These are phyloP conservation scores for Mycena olivaceomarginata DNA, from an alignment of 768 basidiomycete species.

Conservation along the genomic window DNA sequence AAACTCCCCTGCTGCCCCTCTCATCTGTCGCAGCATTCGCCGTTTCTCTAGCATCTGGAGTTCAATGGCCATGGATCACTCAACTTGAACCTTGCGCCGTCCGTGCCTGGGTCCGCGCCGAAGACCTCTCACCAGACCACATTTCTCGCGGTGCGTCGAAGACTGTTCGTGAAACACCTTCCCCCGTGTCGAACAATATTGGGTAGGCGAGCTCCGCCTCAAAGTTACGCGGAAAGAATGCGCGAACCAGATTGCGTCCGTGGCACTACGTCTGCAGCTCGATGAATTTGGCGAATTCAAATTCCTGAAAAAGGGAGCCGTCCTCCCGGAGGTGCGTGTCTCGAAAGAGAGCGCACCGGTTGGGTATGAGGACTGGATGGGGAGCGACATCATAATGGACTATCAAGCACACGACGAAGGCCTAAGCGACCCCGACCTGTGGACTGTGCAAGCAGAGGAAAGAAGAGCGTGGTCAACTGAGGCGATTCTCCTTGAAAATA, in stretches of 20 bases:
- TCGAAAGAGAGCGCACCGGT: conserved; percentile 18
- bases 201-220: conserved; percentile 36
- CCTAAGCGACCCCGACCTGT: conserved; percentile 22
- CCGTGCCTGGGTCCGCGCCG: conserved; percentile 25
- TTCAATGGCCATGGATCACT: background rate
- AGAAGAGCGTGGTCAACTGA: conserved; percentile 29
- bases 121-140: conserved; percentile 20
- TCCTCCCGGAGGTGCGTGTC: conserved; percentile 24
- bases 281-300: conserved; percentile 38
- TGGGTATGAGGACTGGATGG: background rate
- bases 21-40: background rate
- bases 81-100: conserved; percentile 1
- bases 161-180: no score
- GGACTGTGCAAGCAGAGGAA: conserved; percentile 39
- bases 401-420: conserved; percentile 31
- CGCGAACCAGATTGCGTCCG: conserved; percentile 24
- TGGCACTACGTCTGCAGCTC: conserved; percentile 33
- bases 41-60: background rate
- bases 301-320: conserved; percentile 14
- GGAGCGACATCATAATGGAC: conserved; percentile 8
- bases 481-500: conserved; percentile 23
- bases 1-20: background rate
- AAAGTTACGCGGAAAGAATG: conserved; percentile 23
- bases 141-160: conserved; percentile 27
- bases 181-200: background rate